These are phyloP conservation scores for Byssochlamys sp. DNA, from an alignment of 2,329 filamentous ascomycete species.

Conservation along the genomic window DNA sequence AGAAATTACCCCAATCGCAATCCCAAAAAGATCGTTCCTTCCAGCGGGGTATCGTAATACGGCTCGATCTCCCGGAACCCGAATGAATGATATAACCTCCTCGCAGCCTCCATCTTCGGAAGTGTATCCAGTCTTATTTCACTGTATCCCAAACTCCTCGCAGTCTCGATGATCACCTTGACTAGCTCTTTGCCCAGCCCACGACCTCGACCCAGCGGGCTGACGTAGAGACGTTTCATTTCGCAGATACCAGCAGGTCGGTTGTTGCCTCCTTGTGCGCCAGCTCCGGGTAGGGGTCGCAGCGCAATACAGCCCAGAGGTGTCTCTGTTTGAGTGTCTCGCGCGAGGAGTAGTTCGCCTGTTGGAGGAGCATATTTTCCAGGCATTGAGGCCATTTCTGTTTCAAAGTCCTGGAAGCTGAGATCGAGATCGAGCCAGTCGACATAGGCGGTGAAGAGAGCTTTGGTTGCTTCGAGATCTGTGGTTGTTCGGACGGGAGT, in stretches of 20 bases:
- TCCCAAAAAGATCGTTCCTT: constrained; percentile 45
- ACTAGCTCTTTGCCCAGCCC: constrained; percentile 44
- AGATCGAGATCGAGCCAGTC: constrained; percentile 45
- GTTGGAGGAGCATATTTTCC: constrained; percentile 43
- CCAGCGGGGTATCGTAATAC: constrained; percentile 50
- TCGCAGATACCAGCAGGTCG: constrained; percentile 32
- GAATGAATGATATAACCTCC: constrained; percentile 38
- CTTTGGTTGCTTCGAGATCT: constrained; percentile 21
- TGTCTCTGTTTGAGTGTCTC: not conserved
- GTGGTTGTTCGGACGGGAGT: not conserved
- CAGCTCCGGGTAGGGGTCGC: constrained; percentile 24
- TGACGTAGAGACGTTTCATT: constrained; percentile 50
- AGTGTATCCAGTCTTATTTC: constrained; percentile 50
- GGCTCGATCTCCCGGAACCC: constrained; percentile 44
- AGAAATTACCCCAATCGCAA: constrained; percentile 13
- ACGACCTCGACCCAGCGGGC: constrained; percentile 38
- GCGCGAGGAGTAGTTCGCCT: constrained; percentile 42
- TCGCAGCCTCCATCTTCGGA: constrained; percentile 42
- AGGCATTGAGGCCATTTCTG: constrained; percentile 45
- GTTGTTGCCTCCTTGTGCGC: not conserved
- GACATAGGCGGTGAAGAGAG: constrained; percentile 37
- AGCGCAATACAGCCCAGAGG: constrained; percentile 44
- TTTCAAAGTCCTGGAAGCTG: constrained; percentile 46
- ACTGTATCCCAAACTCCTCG: constrained; percentile 40
- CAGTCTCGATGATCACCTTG: constrained; percentile 35